Percentiles rank a stretch among this genome's conserved stretches.
phyloP scores from a whole-genome alignment of 2,329 filamentous ascomycete genomes.

The Neofusicoccum ribis region DNA sequence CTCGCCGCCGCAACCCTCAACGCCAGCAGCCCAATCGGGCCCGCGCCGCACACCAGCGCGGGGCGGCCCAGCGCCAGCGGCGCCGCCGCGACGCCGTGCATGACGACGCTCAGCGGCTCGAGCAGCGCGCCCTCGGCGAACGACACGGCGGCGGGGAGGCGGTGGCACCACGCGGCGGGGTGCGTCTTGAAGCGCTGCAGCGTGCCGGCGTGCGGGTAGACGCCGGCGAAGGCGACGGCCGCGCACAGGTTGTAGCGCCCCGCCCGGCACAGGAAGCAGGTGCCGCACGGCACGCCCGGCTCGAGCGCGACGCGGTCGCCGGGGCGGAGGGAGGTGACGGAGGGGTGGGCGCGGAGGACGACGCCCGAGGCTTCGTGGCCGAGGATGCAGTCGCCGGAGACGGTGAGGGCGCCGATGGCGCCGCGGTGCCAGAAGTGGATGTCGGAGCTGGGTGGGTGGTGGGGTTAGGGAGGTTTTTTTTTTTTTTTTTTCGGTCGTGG shows the following conservation, averaged over 20 bases:
- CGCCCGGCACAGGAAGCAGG: slow-evolving; percentile 59
- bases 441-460: slow-evolving; percentile 52
- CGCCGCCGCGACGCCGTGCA: slow-evolving; percentile 59
- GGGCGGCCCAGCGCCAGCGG: slow-evolving; percentile 57
- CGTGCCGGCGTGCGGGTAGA: slow-evolving; percentile 61
- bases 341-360: slow-evolving; percentile 58
- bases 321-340: slow-evolving; percentile 53
- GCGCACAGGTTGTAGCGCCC: slow-evolving; percentile 67
- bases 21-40: slow-evolving; percentile 64
- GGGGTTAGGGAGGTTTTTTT: too few species aligned
- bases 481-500: background rate
- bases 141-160: slow-evolving; percentile 56
- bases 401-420: slow-evolving; percentile 61
- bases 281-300: slow-evolving; percentile 63
- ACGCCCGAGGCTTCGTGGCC: slow-evolving; percentile 66
- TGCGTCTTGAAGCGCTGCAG: slow-evolving; percentile 64
- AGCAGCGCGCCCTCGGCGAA: slow-evolving; percentile 63
- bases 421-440: slow-evolving; percentile 69
- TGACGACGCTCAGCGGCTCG: slow-evolving; percentile 63
- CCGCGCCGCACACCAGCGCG: slow-evolving; percentile 62
- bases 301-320: slow-evolving; percentile 68
- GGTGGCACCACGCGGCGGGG: slow-evolving; percentile 55
- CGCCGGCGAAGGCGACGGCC: slow-evolving; percentile 61
- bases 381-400: slow-evolving; percentile 64
- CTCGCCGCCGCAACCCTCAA: slow-evolving; percentile 62